These are phyloP conservation scores for Rhodocollybia butyracea DNA, from an alignment of 768 basidiomycete species.

Conservation along the genomic window DNA sequence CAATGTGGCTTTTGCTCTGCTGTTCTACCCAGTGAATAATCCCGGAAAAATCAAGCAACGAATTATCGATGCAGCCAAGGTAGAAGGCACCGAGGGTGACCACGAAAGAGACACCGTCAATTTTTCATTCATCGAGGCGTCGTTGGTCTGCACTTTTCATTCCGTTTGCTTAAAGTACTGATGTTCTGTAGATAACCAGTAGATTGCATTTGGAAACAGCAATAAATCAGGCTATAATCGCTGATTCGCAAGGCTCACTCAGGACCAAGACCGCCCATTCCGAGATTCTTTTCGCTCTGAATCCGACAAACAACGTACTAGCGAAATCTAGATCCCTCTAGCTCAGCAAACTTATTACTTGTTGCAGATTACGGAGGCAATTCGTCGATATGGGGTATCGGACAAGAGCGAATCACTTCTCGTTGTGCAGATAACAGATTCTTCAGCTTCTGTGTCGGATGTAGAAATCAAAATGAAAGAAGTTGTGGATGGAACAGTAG, in stretches of 20 bases:
- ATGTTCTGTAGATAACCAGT: conserved; percentile 67
- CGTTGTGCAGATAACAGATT: conserved; percentile 62
- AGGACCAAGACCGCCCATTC: conserved; percentile 88
- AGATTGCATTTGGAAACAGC: conserved; percentile 80
- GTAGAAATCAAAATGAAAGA: conserved; percentile 51
- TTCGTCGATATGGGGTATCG: conserved; percentile 82
- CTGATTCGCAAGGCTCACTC: conserved; percentile 53
- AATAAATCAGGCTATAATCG: conserved; percentile 75
- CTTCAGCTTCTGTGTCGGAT: conserved; percentile 28
- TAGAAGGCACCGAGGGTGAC: conserved; percentile 59
- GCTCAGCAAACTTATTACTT: background rate
- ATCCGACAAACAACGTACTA: conserved; percentile 80
- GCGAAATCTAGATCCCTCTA: background rate
- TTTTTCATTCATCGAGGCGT: conserved; percentile 88
- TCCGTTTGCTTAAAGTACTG: background rate
- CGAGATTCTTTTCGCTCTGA: conserved; percentile 84
- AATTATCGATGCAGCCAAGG: conserved; percentile 67
- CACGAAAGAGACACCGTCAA: conserved; percentile 74
- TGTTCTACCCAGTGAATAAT: conserved; percentile 69
- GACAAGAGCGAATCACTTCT: conserved; percentile 61
- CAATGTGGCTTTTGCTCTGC: conserved; percentile 51
- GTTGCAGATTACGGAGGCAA: conserved; percentile 79
- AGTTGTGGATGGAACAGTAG: conserved; percentile 57
- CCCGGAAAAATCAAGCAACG: conserved; percentile 55
- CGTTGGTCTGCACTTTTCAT: conserved; percentile 45